A percentile compares a stretch with the other conserved stretches of the same genome.
Evolutionary conservation across 2,329 filamentous ascomycete genomes (phyloP).

Genomic region (Amauroascus niger): DNA sequence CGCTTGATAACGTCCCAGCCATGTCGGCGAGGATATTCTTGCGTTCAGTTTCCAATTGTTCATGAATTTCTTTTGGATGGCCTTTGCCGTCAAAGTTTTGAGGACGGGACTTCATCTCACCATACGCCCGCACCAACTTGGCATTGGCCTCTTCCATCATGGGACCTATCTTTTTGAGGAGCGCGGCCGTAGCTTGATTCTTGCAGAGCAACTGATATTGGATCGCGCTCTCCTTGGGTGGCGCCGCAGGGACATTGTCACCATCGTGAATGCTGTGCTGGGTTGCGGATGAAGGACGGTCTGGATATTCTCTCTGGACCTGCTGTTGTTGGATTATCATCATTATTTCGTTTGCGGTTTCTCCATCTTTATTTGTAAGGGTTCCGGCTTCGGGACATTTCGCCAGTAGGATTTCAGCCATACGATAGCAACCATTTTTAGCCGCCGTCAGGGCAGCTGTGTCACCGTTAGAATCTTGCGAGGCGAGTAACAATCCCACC

Average conservation of each 20-base stretch:
- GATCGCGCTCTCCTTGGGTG: slow-evolving; percentile 24
- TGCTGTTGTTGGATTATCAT: slow-evolving; percentile 59
- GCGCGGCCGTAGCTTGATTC: slow-evolving; percentile 57
- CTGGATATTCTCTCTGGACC: slow-evolving; percentile 47
- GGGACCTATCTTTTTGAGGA: slow-evolving; percentile 59
- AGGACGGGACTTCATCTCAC: slow-evolving; percentile 50
- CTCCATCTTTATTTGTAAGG: slow-evolving; percentile 68
- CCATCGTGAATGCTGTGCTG: slow-evolving; percentile 33
- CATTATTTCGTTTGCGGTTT: slow-evolving; percentile 78
- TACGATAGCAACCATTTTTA: slow-evolving; percentile 73
- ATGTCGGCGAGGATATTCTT: slow-evolving; percentile 36
- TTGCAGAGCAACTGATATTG: slow-evolving; percentile 32
- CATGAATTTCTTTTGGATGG: slow-evolving; percentile 35
- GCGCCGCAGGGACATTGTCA: slow-evolving; percentile 23
- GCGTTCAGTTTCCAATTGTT: slow-evolving; percentile 38
- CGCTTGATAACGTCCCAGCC: slow-evolving; percentile 29
- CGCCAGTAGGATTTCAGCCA: slow-evolving; percentile 55
- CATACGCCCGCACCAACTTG: slow-evolving; percentile 50
- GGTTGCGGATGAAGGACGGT: slow-evolving; percentile 59
- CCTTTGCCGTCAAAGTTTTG: slow-evolving; percentile 40
- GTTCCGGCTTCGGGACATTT: slow-evolving; percentile 70
- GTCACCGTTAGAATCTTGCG: slow-evolving; percentile 77
- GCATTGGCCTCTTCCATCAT: slow-evolving; percentile 63
- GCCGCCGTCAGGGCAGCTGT: slow-evolving; percentile 83
- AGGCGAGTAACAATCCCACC: slow-evolving; percentile 68